Evolutionary conservation across 2,329 filamentous ascomycete genomes (phyloP), one percentile per base, ranked within the genome.

Genomic region (Exophiala alcalophila): DNA sequence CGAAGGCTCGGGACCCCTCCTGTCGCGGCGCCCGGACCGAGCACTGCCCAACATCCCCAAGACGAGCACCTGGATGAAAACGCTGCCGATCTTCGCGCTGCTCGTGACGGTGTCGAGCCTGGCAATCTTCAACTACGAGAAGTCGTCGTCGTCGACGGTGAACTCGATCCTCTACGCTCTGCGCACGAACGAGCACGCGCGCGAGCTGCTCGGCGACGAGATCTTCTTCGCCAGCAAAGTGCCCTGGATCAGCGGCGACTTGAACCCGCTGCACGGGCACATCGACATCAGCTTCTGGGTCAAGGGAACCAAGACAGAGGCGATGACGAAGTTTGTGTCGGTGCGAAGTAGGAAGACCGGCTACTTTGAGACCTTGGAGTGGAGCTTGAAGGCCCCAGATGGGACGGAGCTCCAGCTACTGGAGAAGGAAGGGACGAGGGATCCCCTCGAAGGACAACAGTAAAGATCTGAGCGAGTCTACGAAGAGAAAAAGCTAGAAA

Each of bases 61-160:
- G 53, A 58, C 74, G 34, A 35, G 34, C 4, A 73, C 74, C 55
- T 90, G 85, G 84, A 62, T 74, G 41, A 77, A 78, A 57, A 88
- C 87, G 1, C 67, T 95, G 23, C 91, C 91, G 40, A 70, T 94
- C 62, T 97, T 97, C 75, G 63, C 84, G 39, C 66, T 77, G 51
- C 71, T 87, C 51, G 80, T 95, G 56, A 77, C 78, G 34, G 73
- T 76, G 41, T 84, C 83, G 54, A 82, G 83, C 54, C 70, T 94
- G 47, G 87, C 84, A 56, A 96, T 98, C 66, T 97, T 98, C 84
- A 98, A 98, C 77, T 97, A 98, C 78, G 91, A 98, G 66, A 96
- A 96, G 66, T 80, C 83, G 44, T 88, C 86, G n/a, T 88, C 82
- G 18, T 86, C 85, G 40, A 78, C 91, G 20, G 86, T 96, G n/a